These are phyloP conservation scores for Talaromyces funiculosus DNA, from an alignment of 2,329 filamentous ascomycete species.

Conservation along the genomic window DNA sequence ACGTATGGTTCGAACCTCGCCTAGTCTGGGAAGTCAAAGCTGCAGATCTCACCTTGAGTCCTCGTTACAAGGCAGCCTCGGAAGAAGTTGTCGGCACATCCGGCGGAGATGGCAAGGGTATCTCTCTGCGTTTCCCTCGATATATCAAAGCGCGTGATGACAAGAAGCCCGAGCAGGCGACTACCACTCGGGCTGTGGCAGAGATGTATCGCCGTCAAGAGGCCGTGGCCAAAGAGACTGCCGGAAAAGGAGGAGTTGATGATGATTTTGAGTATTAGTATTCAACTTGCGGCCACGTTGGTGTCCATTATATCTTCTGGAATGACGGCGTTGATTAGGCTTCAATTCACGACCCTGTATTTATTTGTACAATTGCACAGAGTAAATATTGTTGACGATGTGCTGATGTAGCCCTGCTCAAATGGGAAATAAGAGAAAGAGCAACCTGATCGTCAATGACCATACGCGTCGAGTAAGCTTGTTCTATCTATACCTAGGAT, in stretches of 20 bases:
- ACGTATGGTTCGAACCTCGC: slow-evolving; percentile 95
- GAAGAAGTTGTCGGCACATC: slow-evolving; percentile 69
- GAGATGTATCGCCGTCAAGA: slow-evolving; percentile 98
- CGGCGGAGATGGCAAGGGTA: slow-evolving; percentile 59
- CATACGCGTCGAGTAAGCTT: background rate
- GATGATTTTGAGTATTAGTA: slow-evolving; percentile 92
- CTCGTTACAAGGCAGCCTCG: slow-evolving; percentile 85
- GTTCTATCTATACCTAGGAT: background rate
- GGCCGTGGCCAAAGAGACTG: slow-evolving; percentile 75
- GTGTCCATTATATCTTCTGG: background rate
- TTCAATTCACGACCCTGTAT: background rate
- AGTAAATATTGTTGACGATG: background rate
- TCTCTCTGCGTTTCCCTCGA: slow-evolving; percentile 83
- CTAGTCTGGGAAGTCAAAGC: slow-evolving; percentile 98
- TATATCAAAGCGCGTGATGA: slow-evolving; percentile 91
- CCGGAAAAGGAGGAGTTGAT: slow-evolving; percentile 82
- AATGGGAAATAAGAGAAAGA: background rate
- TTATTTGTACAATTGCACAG: background rate
- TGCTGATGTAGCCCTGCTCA: background rate
- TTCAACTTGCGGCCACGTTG: background rate
- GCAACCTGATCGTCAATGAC: background rate
- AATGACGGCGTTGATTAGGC: background rate
- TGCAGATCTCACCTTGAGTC: slow-evolving; percentile 86
- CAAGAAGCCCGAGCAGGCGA: slow-evolving; percentile 91
- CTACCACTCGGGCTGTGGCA: slow-evolving; percentile 74